Evolutionary conservation across 202 grass and related monocot species (phyloP), one percentile per base, ranked within the genome.

Genomic region (Saccharum hybrid): DNA sequence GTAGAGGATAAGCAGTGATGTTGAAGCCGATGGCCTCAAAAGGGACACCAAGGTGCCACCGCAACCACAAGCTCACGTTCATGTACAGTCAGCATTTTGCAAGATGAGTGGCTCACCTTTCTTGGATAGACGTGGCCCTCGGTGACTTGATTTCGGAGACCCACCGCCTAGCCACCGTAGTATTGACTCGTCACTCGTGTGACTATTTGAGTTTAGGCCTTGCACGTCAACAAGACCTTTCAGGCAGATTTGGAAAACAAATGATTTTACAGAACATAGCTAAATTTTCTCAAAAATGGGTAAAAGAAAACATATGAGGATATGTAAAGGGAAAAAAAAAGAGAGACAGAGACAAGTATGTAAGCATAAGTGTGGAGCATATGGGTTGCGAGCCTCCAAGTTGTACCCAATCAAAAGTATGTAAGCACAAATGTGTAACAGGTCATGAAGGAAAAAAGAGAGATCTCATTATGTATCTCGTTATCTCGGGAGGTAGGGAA

Each of bases 41-140:
- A 80, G 52, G 26, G 28, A 4, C 76, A 71, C 30, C 60, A 52
- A 59, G 78, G 37, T 73, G 83, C 73, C 59, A 40, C 34, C 34
- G 31, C 51, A 34, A 82, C 74, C 63, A 45, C 43, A 33, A 68
- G 75, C 38, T 76, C 84, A 63, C n/a, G 23, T 13, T 54, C 62
- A 57, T 48, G 81, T 31, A 81, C 75, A 77, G 79, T 64, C 70
- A 87, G 63, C 88, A 62, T 22, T 21, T n/a, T 33, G 33, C 4
- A 22, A 38, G 26, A 83, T 8, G 63, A 34, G 80, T 79, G 88
- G 75, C 63, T 83, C 54, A 64, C 69, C 52, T 90, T 52, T 36
- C 49, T 39, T 21, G 48, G 18, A 46, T 12, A 78, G 51, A 68
- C 83, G 62, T 61, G 81, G 75, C 71, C 37, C 19, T 22, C 6